Conservation (phyloP, 176 grass and related monocot species). For the Lolium perenne region DNA sequence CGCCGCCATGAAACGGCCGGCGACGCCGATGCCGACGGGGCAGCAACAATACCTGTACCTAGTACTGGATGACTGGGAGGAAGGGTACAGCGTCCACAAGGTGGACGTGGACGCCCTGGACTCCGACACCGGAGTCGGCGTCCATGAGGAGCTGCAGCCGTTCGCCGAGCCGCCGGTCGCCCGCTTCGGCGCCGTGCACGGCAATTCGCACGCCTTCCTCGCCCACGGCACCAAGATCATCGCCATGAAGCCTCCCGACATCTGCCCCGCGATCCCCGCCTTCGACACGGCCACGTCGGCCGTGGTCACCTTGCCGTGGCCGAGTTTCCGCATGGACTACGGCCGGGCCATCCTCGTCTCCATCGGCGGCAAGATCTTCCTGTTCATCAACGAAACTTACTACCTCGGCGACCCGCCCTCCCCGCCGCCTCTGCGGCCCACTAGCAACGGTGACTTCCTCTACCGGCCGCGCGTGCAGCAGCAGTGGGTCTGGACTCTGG, state of each 20-base stretch:
- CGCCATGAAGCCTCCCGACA: neutral
- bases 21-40: neutral
- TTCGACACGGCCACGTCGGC: constrained; percentile 15
- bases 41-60: constrained; percentile 22
- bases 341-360: neutral
- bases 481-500: constrained; percentile 40
- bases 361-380: constrained; percentile 18
- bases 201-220: neutral
- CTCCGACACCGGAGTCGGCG: too few species aligned
- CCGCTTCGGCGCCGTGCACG: constrained; percentile 14
- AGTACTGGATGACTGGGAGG: constrained; percentile 31
- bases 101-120: constrained; percentile 10
- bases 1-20: neutral
- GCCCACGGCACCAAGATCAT: constrained; percentile 43
- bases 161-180: constrained; percentile 23
- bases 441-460: too few species aligned
- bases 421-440: neutral
- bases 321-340: neutral
- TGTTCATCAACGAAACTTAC: neutral
- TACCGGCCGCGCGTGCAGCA: neutral
- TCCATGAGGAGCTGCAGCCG: neutral
- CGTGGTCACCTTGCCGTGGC: neutral
- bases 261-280: constrained; percentile 5
- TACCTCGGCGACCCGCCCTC: constrained; percentile 14
- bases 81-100: constrained; percentile 31